Percentiles rank a stretch among this genome's conserved stretches.
Conservation (phyloP, 768 basidiomycete genomes). For the Lentinula aciculospora region DNA sequence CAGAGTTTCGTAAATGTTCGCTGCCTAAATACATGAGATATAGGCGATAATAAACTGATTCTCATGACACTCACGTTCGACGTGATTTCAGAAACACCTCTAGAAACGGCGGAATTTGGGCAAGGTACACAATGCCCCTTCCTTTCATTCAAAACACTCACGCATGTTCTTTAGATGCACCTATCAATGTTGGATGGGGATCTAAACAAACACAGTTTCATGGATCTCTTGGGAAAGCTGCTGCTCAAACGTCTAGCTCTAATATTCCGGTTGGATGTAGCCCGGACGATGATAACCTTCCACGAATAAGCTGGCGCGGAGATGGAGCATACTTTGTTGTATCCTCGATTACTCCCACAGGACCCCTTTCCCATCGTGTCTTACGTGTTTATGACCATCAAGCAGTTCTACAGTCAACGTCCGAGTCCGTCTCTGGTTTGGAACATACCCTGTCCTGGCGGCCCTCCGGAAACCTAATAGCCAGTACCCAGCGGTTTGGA, state of each 20-base stretch:
- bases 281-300: conserved; percentile 64
- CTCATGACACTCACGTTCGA: conserved; percentile 89
- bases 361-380: conserved; percentile 39
- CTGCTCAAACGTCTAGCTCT: conserved; percentile 50
- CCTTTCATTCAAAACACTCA: conserved; percentile 7
- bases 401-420: conserved; percentile 74
- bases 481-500: conserved; percentile 76
- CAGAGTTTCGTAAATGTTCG: not conserved
- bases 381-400: conserved; percentile 75
- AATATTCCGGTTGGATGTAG: conserved; percentile 40
- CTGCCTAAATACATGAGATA: not conserved
- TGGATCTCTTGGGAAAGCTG: conserved; percentile 86
- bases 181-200: conserved; percentile 97
- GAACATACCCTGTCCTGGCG: conserved; percentile 81
- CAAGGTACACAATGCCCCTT: conserved; percentile 48
- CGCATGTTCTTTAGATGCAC: conserved; percentile 49
- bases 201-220: conserved; percentile 97
- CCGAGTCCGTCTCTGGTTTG: conserved; percentile 76
- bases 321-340: conserved; percentile 88
- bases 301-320: conserved; percentile 89
- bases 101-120: conserved; percentile 77
- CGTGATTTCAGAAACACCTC: conserved; percentile 70
- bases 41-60: conserved; percentile 55
- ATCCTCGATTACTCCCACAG: conserved; percentile 53
- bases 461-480: conserved; percentile 85